Evolutionary conservation across 73 alveolate genomes (phyloP).

Genomic region (Symbiodinium natans): DNA sequence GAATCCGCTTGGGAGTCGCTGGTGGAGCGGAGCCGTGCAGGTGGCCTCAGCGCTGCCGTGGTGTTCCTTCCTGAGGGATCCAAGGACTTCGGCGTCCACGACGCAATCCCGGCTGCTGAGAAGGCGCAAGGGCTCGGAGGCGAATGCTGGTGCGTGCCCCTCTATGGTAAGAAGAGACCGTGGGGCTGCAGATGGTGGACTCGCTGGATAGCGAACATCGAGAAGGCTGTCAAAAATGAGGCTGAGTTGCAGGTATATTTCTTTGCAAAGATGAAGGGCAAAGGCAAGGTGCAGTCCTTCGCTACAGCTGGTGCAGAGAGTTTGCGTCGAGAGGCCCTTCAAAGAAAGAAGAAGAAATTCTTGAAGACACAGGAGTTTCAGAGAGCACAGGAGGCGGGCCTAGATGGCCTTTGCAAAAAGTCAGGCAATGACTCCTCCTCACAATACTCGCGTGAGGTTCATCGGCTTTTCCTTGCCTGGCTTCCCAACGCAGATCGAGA

Average conservation of each 20-base stretch:
- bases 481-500: not conserved
- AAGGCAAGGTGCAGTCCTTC: not conserved
- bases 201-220: not conserved
- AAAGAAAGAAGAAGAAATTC: too few species aligned
- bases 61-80: not conserved
- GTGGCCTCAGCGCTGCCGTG: not conserved
- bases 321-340: not conserved
- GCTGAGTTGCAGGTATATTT: not conserved
- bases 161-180: not conserved
- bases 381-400: not conserved
- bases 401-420: not conserved
- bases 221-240: not conserved
- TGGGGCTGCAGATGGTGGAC: constrained; percentile 13
- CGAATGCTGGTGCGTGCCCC: not conserved
- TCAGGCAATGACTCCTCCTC: not conserved
- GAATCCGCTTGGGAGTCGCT: not conserved
- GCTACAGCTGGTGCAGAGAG: not conserved
- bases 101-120: not conserved
- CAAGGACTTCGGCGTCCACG: not conserved
- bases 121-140: not conserved
- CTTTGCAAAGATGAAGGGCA: not conserved
- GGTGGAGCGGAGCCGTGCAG: not conserved
- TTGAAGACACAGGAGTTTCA: not conserved
- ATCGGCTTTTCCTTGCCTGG: not conserved
- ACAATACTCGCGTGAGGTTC: not conserved